Evolutionary conservation across 2,329 filamentous ascomycete species (phyloP).

Genomic region (Dothideomycetidae sp.): DNA sequence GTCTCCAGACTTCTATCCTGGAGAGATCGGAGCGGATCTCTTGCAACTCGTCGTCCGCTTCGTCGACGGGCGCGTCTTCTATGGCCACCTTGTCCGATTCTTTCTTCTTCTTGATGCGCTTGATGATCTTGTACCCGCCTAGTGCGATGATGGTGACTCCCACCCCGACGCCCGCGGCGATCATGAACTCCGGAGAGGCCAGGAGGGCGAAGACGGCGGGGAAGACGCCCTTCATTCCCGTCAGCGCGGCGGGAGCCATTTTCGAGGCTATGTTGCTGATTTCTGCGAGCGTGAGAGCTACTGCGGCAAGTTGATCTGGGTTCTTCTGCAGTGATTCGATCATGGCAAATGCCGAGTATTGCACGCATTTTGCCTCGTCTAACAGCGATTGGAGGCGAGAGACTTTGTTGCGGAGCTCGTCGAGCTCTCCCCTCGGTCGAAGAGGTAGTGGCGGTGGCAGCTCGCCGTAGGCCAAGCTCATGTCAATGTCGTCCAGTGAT

Average conservation of each 20-base stretch:
- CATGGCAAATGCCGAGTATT: constrained; percentile 68
- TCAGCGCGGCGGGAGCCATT: constrained; percentile 68
- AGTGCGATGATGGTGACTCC: constrained; percentile 94
- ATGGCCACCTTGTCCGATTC: constrained; percentile 18
- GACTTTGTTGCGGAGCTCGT: constrained; percentile 53
- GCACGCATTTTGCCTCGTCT: constrained; percentile 76
- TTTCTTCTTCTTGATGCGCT: constrained; percentile 50
- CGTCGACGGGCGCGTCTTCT: constrained; percentile 18
- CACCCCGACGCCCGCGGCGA: constrained; percentile 75
- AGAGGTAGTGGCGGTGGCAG: constrained; percentile 53
- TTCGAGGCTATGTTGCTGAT: constrained; percentile 70
- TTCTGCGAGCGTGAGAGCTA: constrained; percentile 83
- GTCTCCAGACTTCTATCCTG: constrained; percentile 47
- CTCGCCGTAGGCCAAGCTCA: constrained; percentile 83
- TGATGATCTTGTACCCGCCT: constrained; percentile 94
- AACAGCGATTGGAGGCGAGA: constrained; percentile 61
- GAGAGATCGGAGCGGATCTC: constrained; percentile 40
- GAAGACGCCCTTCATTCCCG: constrained; percentile 62
- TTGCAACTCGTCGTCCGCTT: constrained; percentile 39
- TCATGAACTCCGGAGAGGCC: constrained; percentile 83
- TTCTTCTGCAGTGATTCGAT: constrained; percentile 69
- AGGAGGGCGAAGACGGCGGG: constrained; percentile 78
- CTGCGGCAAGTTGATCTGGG: constrained; percentile 83
- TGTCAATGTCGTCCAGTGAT: constrained; percentile 51
- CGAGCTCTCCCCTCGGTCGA: constrained; percentile 34